Conservation (phyloP, 2,329 filamentous ascomycete genomes). For the Fusarium lateritium region DNA sequence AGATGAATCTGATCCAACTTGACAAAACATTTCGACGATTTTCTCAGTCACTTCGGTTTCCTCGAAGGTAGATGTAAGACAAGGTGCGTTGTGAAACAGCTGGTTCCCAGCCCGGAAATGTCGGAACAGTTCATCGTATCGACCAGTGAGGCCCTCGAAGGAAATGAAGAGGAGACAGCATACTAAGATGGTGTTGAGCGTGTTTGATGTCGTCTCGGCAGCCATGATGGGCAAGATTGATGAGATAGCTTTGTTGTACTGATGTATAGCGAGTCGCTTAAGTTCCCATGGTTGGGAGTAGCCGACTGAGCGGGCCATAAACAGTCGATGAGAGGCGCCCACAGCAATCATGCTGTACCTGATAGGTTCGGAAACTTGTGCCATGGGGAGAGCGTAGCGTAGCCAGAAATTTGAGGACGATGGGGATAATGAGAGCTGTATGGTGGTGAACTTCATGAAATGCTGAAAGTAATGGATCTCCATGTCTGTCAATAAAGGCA, state of each 20-base stretch:
- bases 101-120: slow-evolving; percentile 12
- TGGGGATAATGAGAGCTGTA: slow-evolving; percentile 8
- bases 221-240: slow-evolving; percentile 20
- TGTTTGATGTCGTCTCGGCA: background rate
- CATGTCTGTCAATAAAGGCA: background rate
- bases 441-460: slow-evolving; percentile 11
- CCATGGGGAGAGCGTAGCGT: slow-evolving; percentile 19
- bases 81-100: background rate
- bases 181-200: slow-evolving; percentile 2
- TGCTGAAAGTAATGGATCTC: slow-evolving; percentile 14
- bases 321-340: slow-evolving; percentile 19
- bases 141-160: slow-evolving; percentile 13
- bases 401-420: slow-evolving; percentile 14
- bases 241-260: slow-evolving; percentile 23
- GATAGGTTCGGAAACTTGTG: slow-evolving; percentile 8
- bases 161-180: slow-evolving; percentile 21
- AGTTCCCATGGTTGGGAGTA: slow-evolving; percentile 2
- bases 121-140: slow-evolving; percentile 6
- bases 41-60: background rate
- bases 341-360: slow-evolving; percentile 23
- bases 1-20: background rate
- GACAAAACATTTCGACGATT: slow-evolving; percentile 1
- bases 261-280: slow-evolving; percentile 11
- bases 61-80: background rate
- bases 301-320: background rate